Conservation (phyloP, 129 eudicot genomes). For the Smallanthus sonchifolius region DNA sequence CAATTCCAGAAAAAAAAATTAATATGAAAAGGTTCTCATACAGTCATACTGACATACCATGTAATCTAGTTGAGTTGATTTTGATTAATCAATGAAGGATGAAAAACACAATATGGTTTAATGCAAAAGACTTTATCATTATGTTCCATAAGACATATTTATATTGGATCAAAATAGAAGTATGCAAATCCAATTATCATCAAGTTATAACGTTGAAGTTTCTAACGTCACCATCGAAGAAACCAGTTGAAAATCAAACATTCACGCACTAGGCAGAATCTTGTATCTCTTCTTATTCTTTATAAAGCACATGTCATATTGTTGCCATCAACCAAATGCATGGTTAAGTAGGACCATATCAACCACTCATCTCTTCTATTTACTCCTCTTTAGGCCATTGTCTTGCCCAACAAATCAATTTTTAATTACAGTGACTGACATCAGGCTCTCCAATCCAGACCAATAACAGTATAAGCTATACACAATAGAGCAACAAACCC, state of each 20-base stretch:
- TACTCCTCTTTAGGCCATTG: background rate
- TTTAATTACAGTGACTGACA: background rate
- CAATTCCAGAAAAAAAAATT: background rate
- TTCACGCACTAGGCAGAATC: background rate
- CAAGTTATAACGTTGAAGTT: background rate
- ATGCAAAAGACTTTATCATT: background rate
- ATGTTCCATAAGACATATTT: background rate
- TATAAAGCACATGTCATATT: background rate
- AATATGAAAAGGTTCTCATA: too few species aligned
- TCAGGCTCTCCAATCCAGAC: background rate
- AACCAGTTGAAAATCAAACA: background rate
- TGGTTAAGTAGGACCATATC: background rate
- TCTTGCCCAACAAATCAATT: background rate
- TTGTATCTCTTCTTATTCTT: background rate
- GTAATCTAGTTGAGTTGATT: background rate
- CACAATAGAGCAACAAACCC: background rate
- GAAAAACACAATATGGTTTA: slow-evolving; percentile 2
- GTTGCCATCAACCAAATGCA: background rate
- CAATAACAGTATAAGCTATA: background rate
- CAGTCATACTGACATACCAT: background rate
- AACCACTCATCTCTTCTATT: background rate
- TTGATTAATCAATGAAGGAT: background rate
- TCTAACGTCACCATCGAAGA: background rate
- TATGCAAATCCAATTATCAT: background rate
- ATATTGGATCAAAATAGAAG: background rate